Percentiles rank a stretch among this genome's conserved stretches.
These are phyloP conservation scores for Entomortierella lignicola DNA, from an alignment of 192 early-diverging fungal genomes.

Conservation along the genomic window DNA sequence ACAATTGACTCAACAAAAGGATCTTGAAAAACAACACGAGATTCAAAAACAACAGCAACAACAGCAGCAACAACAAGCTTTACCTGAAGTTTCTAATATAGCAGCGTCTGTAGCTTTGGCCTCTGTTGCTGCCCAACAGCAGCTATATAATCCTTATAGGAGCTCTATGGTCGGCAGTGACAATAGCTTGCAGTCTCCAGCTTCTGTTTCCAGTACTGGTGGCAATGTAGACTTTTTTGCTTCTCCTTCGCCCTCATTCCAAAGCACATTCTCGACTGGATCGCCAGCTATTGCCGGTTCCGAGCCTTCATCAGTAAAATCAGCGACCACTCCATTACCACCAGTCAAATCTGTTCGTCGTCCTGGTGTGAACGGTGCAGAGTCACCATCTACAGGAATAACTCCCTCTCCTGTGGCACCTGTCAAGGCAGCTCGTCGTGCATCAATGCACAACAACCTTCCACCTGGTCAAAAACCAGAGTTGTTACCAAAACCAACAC, in stretches of 20 bases:
- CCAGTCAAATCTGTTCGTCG: conserved; percentile 39
- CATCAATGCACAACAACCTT: conserved; percentile 9
- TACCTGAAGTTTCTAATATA: background rate
- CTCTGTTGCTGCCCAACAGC: background rate
- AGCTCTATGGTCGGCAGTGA: background rate
- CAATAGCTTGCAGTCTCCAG: background rate
- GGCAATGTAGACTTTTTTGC: no score
- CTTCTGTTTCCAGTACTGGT: background rate
- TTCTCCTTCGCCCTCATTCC: background rate
- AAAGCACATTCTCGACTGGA: background rate
- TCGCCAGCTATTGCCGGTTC: background rate
- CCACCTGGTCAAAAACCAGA: conserved; percentile 49
- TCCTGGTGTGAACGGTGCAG: background rate
- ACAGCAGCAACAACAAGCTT: conserved; percentile 12
- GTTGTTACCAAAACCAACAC: conserved; percentile 47
- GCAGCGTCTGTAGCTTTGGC: conserved; percentile 2
- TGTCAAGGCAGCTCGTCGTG: conserved; percentile 23
- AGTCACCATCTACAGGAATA: background rate
- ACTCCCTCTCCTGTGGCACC: background rate
- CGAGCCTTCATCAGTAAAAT: background rate
- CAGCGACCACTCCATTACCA: background rate
- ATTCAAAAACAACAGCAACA: conserved; percentile 20
- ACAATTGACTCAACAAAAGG: conserved; percentile 28
- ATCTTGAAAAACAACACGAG: conserved; percentile 32
- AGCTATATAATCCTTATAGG: background rate